phyloP scores from a whole-genome alignment of 441 rosid genomes.

The Brassica balearica region DNA sequence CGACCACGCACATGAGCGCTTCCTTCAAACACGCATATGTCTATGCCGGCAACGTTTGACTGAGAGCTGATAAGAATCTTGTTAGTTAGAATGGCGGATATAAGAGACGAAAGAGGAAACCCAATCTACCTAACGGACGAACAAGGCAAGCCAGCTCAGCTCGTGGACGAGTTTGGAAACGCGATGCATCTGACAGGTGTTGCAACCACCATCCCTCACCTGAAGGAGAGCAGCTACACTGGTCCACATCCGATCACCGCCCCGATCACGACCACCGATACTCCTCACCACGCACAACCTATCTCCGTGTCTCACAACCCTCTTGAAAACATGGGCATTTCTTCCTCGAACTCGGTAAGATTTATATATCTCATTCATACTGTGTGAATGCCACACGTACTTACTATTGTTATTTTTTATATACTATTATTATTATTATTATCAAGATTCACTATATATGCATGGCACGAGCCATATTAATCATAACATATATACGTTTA shows the following conservation, averaged over 20 bases:
- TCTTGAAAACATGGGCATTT: constrained; percentile 48
- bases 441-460: background rate
- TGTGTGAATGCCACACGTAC: background rate
- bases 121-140: constrained; percentile 66
- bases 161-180: constrained; percentile 72
- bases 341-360: constrained; percentile 20
- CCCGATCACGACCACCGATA: constrained; percentile 40
- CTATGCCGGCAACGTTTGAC: background rate
- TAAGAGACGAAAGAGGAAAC: constrained; percentile 74
- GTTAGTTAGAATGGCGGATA: constrained; percentile 50
- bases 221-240: constrained; percentile 38
- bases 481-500: background rate
- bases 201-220: constrained; percentile 46
- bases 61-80: background rate
- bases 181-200: constrained; percentile 65
- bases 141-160: constrained; percentile 66
- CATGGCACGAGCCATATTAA: background rate
- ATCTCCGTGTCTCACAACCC: constrained; percentile 37
- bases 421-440: background rate
- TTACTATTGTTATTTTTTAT: background rate
- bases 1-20: constrained; percentile 18
- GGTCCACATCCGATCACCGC: constrained; percentile 47
- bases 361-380: background rate
- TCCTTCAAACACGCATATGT: background rate
- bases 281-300: constrained; percentile 45